phyloP scores from a whole-genome alignment of 768 basidiomycete species.

The Trametes gibbosa region DNA sequence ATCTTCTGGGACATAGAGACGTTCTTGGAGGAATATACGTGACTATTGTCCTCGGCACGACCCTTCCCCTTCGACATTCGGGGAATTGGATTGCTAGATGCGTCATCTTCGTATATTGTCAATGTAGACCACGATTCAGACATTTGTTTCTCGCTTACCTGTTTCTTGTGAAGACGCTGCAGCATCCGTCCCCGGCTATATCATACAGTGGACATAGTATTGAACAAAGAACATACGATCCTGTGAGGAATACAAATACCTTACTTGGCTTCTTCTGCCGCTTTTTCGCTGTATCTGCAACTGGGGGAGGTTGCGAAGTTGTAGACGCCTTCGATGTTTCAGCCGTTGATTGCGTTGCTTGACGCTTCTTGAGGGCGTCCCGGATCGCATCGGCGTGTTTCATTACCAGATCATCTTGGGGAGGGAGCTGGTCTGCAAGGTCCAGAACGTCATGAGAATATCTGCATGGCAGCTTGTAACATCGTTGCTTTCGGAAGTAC shows the following conservation, averaged over 20 bases:
- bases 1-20: neutral
- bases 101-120: neutral
- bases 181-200: neutral
- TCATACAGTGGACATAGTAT: too few species aligned
- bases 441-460: slow-evolving; percentile 5
- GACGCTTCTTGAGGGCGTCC: neutral
- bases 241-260: neutral
- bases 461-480: neutral
- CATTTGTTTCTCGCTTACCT: neutral
- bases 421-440: neutral
- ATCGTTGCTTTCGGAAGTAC: neutral
- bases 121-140: neutral
- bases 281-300: neutral
- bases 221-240: neutral
- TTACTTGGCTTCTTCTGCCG: neutral
- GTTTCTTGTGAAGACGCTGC: neutral
- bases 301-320: neutral
- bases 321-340: neutral
- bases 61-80: neutral
- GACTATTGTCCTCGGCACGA: neutral
- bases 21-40: too few species aligned
- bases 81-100: neutral
- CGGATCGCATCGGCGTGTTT: neutral
- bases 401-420: neutral
- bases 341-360: neutral